Evolutionary conservation across 2,329 filamentous ascomycete genomes (phyloP).

Genomic region (Colletotrichum sojae): DNA sequence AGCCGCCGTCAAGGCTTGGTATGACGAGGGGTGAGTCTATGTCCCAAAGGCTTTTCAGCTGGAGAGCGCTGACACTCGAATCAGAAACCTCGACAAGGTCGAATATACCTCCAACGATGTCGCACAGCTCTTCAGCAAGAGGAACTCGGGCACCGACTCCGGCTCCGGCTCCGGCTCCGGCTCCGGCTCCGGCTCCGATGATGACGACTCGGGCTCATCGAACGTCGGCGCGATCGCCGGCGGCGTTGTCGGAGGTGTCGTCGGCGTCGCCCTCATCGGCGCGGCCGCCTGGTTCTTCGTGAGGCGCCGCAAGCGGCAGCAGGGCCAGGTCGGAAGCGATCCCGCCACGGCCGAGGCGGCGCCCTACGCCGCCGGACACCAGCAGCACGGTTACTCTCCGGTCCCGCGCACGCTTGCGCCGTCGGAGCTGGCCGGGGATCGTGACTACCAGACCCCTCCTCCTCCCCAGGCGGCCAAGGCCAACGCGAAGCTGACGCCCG

Average conservation of each 20-base stretch:
- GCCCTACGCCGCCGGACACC: not conserved
- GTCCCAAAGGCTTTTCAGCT: fast-evolving
- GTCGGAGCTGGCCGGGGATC: conserved; percentile 25
- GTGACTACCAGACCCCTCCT: conserved; percentile 12
- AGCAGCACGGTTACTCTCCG: conserved; percentile 22
- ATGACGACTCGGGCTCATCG: conserved; percentile 35
- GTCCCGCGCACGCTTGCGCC: conserved; percentile 26
- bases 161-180: conserved; percentile 45
- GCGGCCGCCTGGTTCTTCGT: conserved; percentile 57
- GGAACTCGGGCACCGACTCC: conserved; percentile 45
- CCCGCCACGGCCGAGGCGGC: conserved; percentile 37
- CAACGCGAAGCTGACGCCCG: conserved; percentile 31
- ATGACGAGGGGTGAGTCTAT: conserved; percentile 29
- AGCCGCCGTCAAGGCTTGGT: conserved; percentile 32
- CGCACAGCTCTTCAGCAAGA: conserved; percentile 18
- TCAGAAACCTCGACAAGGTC: conserved; percentile 24
- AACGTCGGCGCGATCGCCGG: conserved; percentile 61
- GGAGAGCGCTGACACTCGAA: not conserved
- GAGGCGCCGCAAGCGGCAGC: conserved; percentile 53
- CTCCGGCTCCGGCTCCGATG: conserved; percentile 46
- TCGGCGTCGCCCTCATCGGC: conserved; percentile 56
- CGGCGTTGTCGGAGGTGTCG: conserved; percentile 62
- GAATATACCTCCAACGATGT: conserved; percentile 29
- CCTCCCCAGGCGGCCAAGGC: conserved; percentile 23
- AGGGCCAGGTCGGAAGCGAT: conserved; percentile 31